phyloP scores from a whole-genome alignment of 768 basidiomycete species.

The Rhizopogon salebrosus region DNA sequence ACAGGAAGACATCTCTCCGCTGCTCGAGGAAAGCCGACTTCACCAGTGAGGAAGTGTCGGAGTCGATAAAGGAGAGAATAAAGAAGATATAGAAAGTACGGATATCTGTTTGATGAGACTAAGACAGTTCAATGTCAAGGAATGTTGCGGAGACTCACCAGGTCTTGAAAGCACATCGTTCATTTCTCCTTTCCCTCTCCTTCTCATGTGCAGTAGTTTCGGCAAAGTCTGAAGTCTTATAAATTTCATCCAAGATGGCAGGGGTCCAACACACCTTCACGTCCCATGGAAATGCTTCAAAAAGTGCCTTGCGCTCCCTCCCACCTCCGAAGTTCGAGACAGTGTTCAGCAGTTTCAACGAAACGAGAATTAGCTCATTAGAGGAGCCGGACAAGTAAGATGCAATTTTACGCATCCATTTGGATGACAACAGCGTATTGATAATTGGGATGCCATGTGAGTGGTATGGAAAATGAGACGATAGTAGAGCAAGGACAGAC shows the following conservation, averaged over 20 bases:
- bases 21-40: slow-evolving; percentile 70
- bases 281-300: slow-evolving; percentile 77
- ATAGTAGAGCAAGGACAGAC: slow-evolving; percentile 55
- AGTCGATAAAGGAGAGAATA: slow-evolving; percentile 65
- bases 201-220: slow-evolving; percentile 66
- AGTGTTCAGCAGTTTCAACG: slow-evolving; percentile 57
- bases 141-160: slow-evolving; percentile 33
- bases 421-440: slow-evolving; percentile 50
- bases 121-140: neutral
- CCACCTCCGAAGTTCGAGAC: slow-evolving; percentile 65
- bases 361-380: slow-evolving; percentile 60
- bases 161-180: slow-evolving; percentile 42
- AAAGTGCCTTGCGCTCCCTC: slow-evolving; percentile 52
- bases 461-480: slow-evolving; percentile 67
- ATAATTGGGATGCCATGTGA: slow-evolving; percentile 56
- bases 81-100: slow-evolving; percentile 72
- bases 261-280: slow-evolving; percentile 46
- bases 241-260: neutral
- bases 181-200: slow-evolving; percentile 45
- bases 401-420: slow-evolving; percentile 53
- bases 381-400: slow-evolving; percentile 54
- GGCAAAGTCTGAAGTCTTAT: slow-evolving; percentile 45
- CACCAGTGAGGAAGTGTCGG: slow-evolving; percentile 38
- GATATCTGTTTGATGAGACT: slow-evolving; percentile 50
- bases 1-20: slow-evolving; percentile 56